Evolutionary conservation across 2,329 filamentous ascomycete genomes (phyloP), one percentile per base, ranked within the genome.

Genomic region (Fusarium solani-melongenae): DNA sequence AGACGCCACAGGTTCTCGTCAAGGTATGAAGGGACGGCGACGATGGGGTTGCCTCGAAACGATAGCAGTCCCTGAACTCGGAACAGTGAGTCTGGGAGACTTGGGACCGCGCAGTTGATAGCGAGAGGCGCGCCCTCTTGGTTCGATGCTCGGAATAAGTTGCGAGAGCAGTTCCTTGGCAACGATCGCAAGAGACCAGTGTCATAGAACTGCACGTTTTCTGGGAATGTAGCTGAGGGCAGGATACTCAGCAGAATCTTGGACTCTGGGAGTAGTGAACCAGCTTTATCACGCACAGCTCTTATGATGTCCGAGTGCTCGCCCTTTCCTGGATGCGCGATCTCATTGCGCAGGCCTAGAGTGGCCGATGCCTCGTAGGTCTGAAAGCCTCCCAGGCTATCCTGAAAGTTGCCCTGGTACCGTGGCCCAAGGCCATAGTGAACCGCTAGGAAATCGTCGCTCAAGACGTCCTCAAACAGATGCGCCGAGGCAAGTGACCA

Each of bases 391-490:
- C 97, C 96, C 15, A 99, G 88, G 76, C 94, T 96, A 79, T 99
- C 96, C 82, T 99, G 96, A 76, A 97, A 98, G 80, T 99, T 99
- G 17, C 96, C 96, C 79, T 94, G 92, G 77, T 99, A 99, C 56
- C 94, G 91, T 27, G 95, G 93, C 0, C 96, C 96, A 20, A 99
- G 91, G 58, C 95, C 93, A 80, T 93, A 94, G 78, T 98, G 94
- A 1, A 99, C 96, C 14, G 96, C 92, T 64, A 99, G 87, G 69
- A 97, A 89, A 81, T 99, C 96, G 79, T 98, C 96, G 67, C 94
- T 98, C 38, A 98, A 86, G 0, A 92, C 90, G 67, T 98, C 94
- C 66, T 96, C 93, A 71, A 98, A 95, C 6, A 99, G 85, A 81
- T 98, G 94, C 1, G 95, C 95, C 57, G 94, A 95, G 29, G 95